phyloP scores from a whole-genome alignment of 371 early-diverging fungal species.

The Saksenaea oblongispora region DNA sequence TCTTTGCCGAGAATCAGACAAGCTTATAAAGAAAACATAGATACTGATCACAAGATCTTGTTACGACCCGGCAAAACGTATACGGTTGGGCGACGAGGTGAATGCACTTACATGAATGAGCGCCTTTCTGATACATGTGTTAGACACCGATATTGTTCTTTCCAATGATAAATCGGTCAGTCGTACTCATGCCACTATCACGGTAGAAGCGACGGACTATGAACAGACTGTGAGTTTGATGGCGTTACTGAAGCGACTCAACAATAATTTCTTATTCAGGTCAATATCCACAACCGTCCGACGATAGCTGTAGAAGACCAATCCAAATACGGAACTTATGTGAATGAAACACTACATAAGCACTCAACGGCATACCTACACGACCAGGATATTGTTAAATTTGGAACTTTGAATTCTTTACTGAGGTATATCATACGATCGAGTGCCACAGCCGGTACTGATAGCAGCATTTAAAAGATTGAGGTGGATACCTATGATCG shows the following conservation, averaged over 20 bases:
- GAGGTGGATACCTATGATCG: constrained; percentile 9
- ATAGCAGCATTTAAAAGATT: neutral
- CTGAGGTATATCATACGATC: neutral
- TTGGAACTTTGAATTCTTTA: constrained; percentile 4
- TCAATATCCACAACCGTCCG: constrained; percentile 7
- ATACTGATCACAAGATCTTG: constrained; percentile 7
- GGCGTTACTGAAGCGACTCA: neutral
- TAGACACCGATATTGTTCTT: constrained; percentile 11
- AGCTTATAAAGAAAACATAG: neutral
- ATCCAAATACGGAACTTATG: constrained; percentile 16
- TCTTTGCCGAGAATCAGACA: neutral
- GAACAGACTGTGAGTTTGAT: neutral
- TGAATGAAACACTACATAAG: constrained; percentile 2
- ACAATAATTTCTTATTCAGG: neutral
- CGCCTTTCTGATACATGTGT: neutral
- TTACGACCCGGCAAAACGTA: constrained; percentile 13
- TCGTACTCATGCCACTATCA: constrained; percentile 20
- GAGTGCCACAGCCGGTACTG: too few species aligned
- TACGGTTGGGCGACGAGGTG: constrained; percentile 13
- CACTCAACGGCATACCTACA: neutral
- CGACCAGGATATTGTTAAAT: constrained; percentile 11
- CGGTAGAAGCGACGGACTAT: constrained; percentile 3
- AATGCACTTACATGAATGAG: neutral
- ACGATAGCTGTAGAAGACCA: constrained; percentile 1
- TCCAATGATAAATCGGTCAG: constrained; percentile 19